Evolutionary conservation across 148 eudicot species (phyloP).

Genomic region (Chenopodium berlandieri): DNA sequence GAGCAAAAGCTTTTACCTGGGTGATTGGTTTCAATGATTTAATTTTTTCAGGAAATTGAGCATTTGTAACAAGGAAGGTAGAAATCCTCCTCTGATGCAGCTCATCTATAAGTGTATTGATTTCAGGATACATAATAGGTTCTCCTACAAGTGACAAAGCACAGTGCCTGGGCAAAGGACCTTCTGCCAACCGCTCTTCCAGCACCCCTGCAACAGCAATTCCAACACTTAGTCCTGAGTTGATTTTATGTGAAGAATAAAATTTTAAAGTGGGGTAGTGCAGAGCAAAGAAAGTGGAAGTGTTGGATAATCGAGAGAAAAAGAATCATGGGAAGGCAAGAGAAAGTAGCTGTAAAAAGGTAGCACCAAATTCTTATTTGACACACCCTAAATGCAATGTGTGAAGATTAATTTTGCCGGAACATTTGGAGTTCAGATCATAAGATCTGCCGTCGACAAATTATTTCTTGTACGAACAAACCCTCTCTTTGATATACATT

Average conservation of each 20-base stretch:
- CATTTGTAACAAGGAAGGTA: slow-evolving; percentile 97
- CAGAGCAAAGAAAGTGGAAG: background rate
- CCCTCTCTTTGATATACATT: background rate
- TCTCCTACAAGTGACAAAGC: slow-evolving; percentile 99
- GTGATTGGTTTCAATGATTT: slow-evolving; percentile 69
- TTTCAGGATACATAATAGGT: slow-evolving; percentile 98
- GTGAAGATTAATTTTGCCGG: background rate
- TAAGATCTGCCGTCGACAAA: background rate
- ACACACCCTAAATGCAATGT: too few species aligned
- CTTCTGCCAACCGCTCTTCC: slow-evolving; percentile 73
- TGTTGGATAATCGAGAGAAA: too few species aligned
- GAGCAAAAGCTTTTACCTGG: slow-evolving; percentile 49
- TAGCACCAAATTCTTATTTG: too few species aligned
- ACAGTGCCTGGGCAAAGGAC: slow-evolving; percentile 95
- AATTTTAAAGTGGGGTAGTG: background rate
- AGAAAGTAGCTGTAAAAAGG: too few species aligned
- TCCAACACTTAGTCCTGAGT: slow-evolving; percentile 2
- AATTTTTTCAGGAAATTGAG: slow-evolving; percentile 96
- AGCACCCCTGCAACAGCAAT: slow-evolving; percentile 56
- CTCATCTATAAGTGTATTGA: slow-evolving; percentile 82
- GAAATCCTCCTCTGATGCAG: slow-evolving; percentile 88
- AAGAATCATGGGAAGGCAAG: too few species aligned
- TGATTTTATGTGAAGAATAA: background rate
- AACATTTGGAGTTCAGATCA: too few species aligned
- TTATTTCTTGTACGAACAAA: background rate